A percentile compares a stretch with the other conserved stretches of the same genome.
Conservation (phyloP, 2,329 filamentous ascomycete species). For the Fusarium verrucosum region DNA sequence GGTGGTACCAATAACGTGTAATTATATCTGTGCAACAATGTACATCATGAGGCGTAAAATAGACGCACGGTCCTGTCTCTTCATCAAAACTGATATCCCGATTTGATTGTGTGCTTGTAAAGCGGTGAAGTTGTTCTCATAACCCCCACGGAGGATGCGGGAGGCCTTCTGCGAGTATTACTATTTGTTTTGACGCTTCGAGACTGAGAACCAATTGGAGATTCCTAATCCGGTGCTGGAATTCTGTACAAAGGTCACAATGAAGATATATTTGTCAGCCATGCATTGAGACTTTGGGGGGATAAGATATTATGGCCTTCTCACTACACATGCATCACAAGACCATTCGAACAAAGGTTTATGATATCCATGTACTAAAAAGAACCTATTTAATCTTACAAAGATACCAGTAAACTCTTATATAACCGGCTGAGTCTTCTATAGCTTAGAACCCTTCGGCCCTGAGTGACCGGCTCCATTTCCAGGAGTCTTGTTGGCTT, state of each 20-base stretch:
- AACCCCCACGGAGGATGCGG: neutral
- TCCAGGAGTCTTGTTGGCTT: neutral
- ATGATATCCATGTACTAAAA: neutral
- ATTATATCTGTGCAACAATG: slow-evolving; percentile 48
- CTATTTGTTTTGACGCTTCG: neutral
- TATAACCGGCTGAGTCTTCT: neutral
- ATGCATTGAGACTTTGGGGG: too few species aligned
- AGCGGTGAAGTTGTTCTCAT: neutral
- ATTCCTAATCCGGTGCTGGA: too few species aligned
- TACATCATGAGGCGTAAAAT: slow-evolving; percentile 48
- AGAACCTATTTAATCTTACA: neutral
- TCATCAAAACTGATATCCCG: neutral
- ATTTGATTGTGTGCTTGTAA: neutral
- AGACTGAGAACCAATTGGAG: neutral
- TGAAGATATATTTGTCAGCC: too few species aligned
- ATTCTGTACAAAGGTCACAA: too few species aligned
- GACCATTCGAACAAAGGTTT: neutral
- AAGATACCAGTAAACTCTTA: neutral
- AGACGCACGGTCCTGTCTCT: slow-evolving; percentile 41
- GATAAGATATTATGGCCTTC: neutral
- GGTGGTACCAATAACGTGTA: slow-evolving; percentile 42
- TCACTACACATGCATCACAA: neutral
- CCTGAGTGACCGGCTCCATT: neutral
- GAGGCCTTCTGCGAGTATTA: neutral
- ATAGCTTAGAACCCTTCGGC: slow-evolving; percentile 3